These are phyloP conservation scores for Diplodia intermedia DNA, from an alignment of 2,329 filamentous ascomycete genomes.

Conservation along the genomic window DNA sequence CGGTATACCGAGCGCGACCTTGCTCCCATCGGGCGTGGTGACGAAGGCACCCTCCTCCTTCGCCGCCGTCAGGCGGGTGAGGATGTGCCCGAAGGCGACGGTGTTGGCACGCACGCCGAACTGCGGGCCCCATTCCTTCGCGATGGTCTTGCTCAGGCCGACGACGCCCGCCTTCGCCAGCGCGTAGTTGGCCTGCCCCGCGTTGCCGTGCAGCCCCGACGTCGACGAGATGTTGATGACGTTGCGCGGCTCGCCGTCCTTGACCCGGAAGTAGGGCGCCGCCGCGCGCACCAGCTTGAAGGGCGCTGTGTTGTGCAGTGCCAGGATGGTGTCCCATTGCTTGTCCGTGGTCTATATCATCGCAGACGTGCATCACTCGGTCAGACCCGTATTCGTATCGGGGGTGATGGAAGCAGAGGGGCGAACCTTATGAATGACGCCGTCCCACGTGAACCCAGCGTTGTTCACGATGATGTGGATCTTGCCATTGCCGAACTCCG, in stretches of 20 bases:
- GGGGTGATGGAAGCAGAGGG: background rate
- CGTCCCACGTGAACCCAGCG: conserved; percentile 92
- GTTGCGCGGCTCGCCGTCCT: conserved; percentile 77
- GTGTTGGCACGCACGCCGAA: conserved; percentile 87
- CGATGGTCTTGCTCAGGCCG: conserved; percentile 86
- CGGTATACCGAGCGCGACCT: conserved; percentile 53
- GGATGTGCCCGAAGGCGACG: conserved; percentile 82
- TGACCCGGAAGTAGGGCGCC: conserved; percentile 85
- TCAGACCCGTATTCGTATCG: background rate
- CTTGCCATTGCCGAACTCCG: conserved; percentile 83
- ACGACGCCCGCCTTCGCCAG: conserved; percentile 83
- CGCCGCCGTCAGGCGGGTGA: conserved; percentile 79
- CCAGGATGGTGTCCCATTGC: conserved; percentile 89
- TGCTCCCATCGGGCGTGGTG: conserved; percentile 72
- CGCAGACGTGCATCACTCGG: background rate
- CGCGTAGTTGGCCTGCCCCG: conserved; percentile 89
- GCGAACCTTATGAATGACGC: conserved; percentile 77
- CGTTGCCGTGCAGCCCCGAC: conserved; percentile 83
- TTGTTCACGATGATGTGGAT: conserved; percentile 94
- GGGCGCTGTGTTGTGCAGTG: conserved; percentile 82
- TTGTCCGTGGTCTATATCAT: conserved; percentile 74
- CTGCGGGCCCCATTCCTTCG: conserved; percentile 85
- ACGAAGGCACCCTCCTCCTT: conserved; percentile 86
- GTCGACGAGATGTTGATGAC: conserved; percentile 87
- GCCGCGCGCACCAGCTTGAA: conserved; percentile 82